These are phyloP conservation scores for Botrytis aclada DNA, from an alignment of 2,329 filamentous ascomycete genomes.

Conservation along the genomic window DNA sequence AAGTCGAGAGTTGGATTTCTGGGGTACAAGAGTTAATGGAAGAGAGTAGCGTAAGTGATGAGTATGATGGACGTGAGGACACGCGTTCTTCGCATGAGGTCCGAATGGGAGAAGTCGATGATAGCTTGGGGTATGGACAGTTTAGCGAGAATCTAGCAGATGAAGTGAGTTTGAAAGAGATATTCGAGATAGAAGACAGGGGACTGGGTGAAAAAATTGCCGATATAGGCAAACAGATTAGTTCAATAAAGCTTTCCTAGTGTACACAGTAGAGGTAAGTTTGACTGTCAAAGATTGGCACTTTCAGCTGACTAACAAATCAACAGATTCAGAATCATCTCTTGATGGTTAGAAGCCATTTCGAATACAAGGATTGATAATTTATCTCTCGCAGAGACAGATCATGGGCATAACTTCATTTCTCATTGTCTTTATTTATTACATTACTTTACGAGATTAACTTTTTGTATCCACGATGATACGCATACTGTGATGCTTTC, in stretches of 20 bases:
- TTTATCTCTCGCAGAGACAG: accelerated
- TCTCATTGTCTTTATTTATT: background rate
- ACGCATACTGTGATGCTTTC: background rate
- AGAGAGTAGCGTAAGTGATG: accelerated
- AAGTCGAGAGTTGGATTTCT: background rate
- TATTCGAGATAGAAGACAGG: background rate
- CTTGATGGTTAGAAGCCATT: accelerated
- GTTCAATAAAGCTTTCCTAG: background rate
- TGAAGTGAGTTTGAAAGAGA: background rate
- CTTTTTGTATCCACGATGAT: background rate
- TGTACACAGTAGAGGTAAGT: background rate
- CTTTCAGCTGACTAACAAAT: background rate
- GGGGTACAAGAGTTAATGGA: background rate
- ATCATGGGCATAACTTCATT: background rate
- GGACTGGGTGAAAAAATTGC: accelerated
- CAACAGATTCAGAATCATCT: background rate
- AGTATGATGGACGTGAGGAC: background rate
- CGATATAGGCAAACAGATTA: background rate
- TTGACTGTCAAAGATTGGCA: background rate
- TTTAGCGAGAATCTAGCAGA: background rate
- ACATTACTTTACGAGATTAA: conserved; percentile 1
- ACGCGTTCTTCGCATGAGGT: background rate
- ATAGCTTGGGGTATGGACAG: background rate
- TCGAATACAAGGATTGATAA: background rate
- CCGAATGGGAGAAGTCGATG: background rate